These are phyloP conservation scores for Helenozyma rhizophorensis DNA, from an alignment of 805 yeast species.

Conservation along the genomic window DNA sequence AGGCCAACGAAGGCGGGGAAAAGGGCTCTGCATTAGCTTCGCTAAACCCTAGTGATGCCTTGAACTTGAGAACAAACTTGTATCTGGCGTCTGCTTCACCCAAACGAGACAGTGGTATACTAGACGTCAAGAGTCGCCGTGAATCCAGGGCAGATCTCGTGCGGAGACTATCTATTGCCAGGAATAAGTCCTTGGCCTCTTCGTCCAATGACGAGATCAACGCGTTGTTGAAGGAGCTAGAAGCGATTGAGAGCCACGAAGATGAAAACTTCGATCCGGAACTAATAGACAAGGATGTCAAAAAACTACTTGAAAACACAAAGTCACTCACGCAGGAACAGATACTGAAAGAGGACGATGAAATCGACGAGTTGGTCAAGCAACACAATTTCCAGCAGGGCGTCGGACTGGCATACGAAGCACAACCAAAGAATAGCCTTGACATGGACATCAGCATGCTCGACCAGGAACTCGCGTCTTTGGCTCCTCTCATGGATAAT, in stretches of 20 bases:
- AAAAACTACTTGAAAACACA: slow-evolving; percentile 8
- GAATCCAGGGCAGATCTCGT: slow-evolving; percentile 16
- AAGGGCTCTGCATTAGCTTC: slow-evolving; percentile 27
- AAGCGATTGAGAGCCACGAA: slow-evolving; percentile 17
- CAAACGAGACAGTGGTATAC: slow-evolving; percentile 13
- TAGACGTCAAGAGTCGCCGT: slow-evolving; percentile 4
- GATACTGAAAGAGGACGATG: slow-evolving; percentile 32
- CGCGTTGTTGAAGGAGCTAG: slow-evolving; percentile 34
- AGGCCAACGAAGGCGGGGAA: slow-evolving; percentile 29
- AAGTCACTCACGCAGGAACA: slow-evolving; percentile 21
- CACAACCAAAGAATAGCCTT: slow-evolving; percentile 9
- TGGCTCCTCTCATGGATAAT: slow-evolving; percentile 37
- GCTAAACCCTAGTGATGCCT: slow-evolving; percentile 60
- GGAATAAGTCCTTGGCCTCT: slow-evolving; percentile 35
- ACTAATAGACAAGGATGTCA: slow-evolving; percentile 6
- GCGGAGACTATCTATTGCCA: slow-evolving; percentile 29
- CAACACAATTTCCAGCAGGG: slow-evolving; percentile 35
- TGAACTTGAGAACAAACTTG: slow-evolving; percentile 49
- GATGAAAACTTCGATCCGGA: slow-evolving; percentile 13
- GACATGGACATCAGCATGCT: slow-evolving; percentile 29
- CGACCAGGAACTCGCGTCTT: slow-evolving; percentile 38
- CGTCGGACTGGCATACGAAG: slow-evolving; percentile 20
- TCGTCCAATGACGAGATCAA: slow-evolving; percentile 37
- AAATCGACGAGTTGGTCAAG: slow-evolving; percentile 30
- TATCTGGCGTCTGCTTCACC: slow-evolving; percentile 30